Base-by-base conservation (phyloP, 345 rosid species). In the Capsella bursapastoris region DNA sequence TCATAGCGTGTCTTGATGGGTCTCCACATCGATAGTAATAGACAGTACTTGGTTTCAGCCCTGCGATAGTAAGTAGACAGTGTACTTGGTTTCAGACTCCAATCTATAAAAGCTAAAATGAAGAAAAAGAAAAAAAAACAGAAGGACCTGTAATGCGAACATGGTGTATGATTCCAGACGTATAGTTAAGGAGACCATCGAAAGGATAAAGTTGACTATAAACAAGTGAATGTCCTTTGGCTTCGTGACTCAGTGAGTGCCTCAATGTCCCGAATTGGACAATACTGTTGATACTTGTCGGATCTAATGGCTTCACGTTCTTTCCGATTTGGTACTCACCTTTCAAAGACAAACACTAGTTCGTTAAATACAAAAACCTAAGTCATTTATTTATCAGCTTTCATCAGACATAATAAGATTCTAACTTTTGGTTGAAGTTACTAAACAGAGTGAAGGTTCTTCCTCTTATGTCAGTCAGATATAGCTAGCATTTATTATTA, bases 101-200 rank as follows among this genome's bases (percentile, higher is more conserved):
- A 32, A 5, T 11, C 31, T 9, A 49, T 35, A 0, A 31, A 68
- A 68, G 50, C 63, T 57, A 40, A 67, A n/a, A 49, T 8, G 15
- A 68, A 59, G 13, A 31, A 62, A 22, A 25, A 32, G 18, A 40
- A 35, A 43, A 7, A 40, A 43, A 32, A 7, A 49, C 27, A 8
- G 18, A 61, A 8, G 7, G 40, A 90, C 99, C 97, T 70, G 82
- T 83, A 34, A 95, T 84, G 72, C 88, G 89, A 78, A 87, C 99
- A 61, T 95, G 99, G 83, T 95, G 97, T 22, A 92, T 90, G 65
- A 95, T 90, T 58, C 97, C 97, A 40, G 97, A 95, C 50, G 97
- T 92, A 28, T 92, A 95, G 74, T 95, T 95, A 53, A 84, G 81
- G 37, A 95, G 92, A 73, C 97, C 97, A 16, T 87, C 68, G 53